Base-by-base conservation (phyloP, 192 early-diverging fungal species). In the Kappamyces sp. region DNA sequence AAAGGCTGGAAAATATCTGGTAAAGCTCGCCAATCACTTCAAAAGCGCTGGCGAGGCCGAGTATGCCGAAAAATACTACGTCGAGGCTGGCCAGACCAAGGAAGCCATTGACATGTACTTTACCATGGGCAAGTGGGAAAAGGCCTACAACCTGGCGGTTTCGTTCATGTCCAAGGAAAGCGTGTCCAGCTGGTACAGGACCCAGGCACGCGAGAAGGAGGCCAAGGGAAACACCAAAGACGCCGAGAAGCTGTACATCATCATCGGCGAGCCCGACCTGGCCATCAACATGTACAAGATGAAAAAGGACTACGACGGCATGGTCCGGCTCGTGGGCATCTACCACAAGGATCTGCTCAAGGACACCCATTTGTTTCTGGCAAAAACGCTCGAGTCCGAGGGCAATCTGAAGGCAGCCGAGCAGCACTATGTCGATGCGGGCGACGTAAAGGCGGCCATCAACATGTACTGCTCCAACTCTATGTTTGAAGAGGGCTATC, bases 281-380 rank as follows among this genome's bases (percentile, higher is more conserved):
- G 83, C 83, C 31, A 85, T 85, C 58, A 85, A 83, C 61, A 85
- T 85, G 83, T 85, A 85, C 71, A 85, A 82, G 48, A 83, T 84
- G 57, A 72, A 79, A 66, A 81, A 80, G 60, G 72, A 74, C n/a
- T 85, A 85, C 59, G 83, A 85, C 60, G 67, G 80, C 46, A 85
- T 85, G 83, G 78, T 85, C 51, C 70, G 81, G 31, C 55, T 85
- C 41, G 83, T 85, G 5, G 74, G 75, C 9, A 66, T 66, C 6
- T 74, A 82, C 62, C 83, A 85, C 64, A 85, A 83, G 60, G 83
- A 85, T 52, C 49, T 85, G 41, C 49, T 85, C 15, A 53, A 55
- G 3, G 83, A 85, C 53, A 85, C 83, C 32, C 83, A 85, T 60
- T 40, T 84, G 51, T 85, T 75, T 43, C 63, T 85, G 34, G 83